phyloP scores from a whole-genome alignment of 768 basidiomycete species.

The Pilatotrama ljubarskyi region DNA sequence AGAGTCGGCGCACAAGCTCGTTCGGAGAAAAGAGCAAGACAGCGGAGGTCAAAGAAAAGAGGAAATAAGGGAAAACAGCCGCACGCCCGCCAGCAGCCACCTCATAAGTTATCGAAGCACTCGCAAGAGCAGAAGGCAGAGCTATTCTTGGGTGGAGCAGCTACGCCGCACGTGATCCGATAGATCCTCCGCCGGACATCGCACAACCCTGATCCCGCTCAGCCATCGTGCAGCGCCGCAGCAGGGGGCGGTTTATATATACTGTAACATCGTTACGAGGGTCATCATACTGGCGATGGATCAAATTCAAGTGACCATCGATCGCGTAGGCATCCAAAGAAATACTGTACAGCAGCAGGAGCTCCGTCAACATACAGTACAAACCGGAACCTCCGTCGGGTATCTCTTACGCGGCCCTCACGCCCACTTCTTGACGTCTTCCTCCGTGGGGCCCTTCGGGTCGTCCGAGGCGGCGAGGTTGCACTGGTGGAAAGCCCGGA shows the following conservation, averaged over 20 bases:
- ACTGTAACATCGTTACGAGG: no score
- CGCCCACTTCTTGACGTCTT: conserved; percentile 66
- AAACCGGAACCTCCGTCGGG: neutral
- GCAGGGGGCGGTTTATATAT: no score
- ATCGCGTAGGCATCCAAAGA: no score
- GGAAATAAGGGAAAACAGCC: neutral
- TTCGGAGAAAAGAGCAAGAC: neutral
- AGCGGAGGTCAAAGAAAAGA: neutral
- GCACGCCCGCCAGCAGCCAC: conserved; percentile 1
- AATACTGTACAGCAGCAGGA: no score
- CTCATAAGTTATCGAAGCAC: conserved; percentile 4
- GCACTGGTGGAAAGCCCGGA: conserved; percentile 82
- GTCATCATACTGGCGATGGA: no score
- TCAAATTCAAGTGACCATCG: no score
- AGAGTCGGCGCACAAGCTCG: neutral
- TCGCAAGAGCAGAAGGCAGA: neutral
- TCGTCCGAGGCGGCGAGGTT: conserved; percentile 82
- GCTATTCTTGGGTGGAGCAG: neutral
- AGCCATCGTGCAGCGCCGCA: no score
- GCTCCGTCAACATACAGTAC: no score
- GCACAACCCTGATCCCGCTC: neutral
- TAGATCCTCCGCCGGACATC: neutral
- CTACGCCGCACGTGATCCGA: neutral
- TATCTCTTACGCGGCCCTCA: conserved; percentile 24
- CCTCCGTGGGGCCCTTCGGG: conserved; percentile 64